These are phyloP conservation scores for Candida maesae DNA, from an alignment of 805 yeast species.

Conservation along the genomic window DNA sequence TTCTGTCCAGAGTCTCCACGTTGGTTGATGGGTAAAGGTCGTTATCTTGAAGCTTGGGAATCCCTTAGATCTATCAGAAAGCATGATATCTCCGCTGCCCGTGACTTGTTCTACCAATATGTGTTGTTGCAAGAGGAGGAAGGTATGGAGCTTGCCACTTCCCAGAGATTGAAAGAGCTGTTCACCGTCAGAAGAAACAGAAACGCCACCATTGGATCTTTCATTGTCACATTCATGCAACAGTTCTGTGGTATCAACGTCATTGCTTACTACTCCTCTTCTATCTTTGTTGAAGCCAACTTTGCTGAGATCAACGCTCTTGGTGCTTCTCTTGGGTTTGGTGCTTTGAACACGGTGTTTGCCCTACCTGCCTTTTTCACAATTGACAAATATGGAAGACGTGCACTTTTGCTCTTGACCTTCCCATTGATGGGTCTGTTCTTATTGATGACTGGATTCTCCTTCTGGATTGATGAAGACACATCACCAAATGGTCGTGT, in stretches of 20 bases:
- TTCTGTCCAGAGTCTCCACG: conserved; percentile 74
- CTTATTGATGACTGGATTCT: conserved; percentile 60
- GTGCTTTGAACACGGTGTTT: conserved; percentile 73
- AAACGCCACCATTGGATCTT: conserved; percentile 76
- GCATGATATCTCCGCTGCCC: conserved; percentile 56
- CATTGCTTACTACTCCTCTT: conserved; percentile 79
- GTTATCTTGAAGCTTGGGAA: conserved; percentile 55
- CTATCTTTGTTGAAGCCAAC: conserved; percentile 67
- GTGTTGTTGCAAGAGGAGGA: conserved; percentile 62
- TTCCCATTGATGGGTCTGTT: conserved; percentile 65
- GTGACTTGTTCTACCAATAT: conserved; percentile 67
- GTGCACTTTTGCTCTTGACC: conserved; percentile 52
- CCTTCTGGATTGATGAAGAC: conserved; percentile 61
- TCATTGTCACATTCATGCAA: conserved; percentile 85
- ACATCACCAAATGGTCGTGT: conserved; percentile 44
- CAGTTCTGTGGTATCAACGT: conserved; percentile 90
- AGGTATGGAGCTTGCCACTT: conserved; percentile 43
- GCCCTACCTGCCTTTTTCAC: conserved; percentile 81
- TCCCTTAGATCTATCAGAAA: conserved; percentile 48
- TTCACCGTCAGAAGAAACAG: conserved; percentile 75
- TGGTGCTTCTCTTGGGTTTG: conserved; percentile 84
- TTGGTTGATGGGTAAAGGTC: conserved; percentile 71
- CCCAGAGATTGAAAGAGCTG: conserved; percentile 49
- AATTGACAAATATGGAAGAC: conserved; percentile 74
- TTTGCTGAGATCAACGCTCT: conserved; percentile 59